A percentile compares a stretch with the other conserved stretches of the same genome.
These are phyloP conservation scores for Thelephora terrestris DNA, from an alignment of 1,284 basidiomycete species.

Conservation along the genomic window DNA sequence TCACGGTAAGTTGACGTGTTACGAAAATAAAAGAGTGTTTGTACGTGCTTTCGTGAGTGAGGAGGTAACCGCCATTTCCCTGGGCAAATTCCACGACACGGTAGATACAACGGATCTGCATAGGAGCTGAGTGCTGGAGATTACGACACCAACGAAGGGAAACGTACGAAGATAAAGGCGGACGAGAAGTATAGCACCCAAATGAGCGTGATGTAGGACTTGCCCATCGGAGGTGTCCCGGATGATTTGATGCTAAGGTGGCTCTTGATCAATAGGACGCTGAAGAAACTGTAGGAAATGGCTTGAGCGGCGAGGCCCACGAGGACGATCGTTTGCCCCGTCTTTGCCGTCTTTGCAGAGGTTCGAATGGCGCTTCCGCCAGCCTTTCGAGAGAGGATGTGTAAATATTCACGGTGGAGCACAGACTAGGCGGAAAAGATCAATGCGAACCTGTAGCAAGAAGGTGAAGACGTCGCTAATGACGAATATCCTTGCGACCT, in stretches of 20 bases:
- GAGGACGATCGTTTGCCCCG: slow-evolving; percentile 38
- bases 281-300: slow-evolving; percentile 54
- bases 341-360: slow-evolving; percentile 9
- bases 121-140: background rate
- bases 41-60: slow-evolving; percentile 29
- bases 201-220: slow-evolving; percentile 52
- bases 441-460: slow-evolving; percentile 37
- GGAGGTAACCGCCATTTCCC: slow-evolving; percentile 51
- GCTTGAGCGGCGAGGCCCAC: slow-evolving; percentile 55
- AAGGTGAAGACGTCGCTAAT: slow-evolving; percentile 58
- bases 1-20: background rate
- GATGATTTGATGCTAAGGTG: slow-evolving; percentile 38
- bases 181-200: slow-evolving; percentile 49
- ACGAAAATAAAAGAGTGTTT: no score
- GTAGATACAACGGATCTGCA: slow-evolving; percentile 56
- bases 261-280: slow-evolving; percentile 46
- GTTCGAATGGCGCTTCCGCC: slow-evolving; percentile 28
- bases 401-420: background rate
- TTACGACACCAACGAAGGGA: background rate
- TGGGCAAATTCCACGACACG: slow-evolving; percentile 58
- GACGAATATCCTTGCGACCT: slow-evolving; percentile 44
- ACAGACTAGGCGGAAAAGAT: background rate
- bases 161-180: slow-evolving; percentile 49
- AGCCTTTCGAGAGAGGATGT: slow-evolving; percentile 14
- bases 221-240: slow-evolving; percentile 34